These are phyloP conservation scores for Aspergillus transmontanensis DNA, from an alignment of 2,329 filamentous ascomycete genomes.

Conservation along the genomic window DNA sequence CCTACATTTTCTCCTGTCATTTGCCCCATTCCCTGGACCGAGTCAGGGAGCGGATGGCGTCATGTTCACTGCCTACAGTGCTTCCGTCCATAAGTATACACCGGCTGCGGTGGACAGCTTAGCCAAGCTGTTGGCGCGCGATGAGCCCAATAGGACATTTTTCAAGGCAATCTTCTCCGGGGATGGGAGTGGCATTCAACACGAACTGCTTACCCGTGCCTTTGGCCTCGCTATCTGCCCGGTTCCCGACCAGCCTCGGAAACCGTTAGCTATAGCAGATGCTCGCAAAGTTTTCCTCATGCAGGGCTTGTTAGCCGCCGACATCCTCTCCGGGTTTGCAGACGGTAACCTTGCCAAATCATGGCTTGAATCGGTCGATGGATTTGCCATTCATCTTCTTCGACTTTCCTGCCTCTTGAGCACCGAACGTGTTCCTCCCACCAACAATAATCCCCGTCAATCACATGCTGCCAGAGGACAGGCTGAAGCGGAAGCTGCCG, in stretches of 20 bases:
- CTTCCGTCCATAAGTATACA: conserved; percentile 80
- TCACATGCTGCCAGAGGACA: conserved; percentile 35
- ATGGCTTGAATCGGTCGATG: conserved; percentile 83
- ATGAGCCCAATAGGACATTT: conserved; percentile 86
- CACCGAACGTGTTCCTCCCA: conserved; percentile 56
- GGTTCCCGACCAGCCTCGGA: conserved; percentile 70
- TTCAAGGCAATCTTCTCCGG: conserved; percentile 80
- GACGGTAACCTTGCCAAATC: conserved; percentile 72
- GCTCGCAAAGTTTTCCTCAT: conserved; percentile 85
- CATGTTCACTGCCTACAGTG: conserved; percentile 80
- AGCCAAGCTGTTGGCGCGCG: conserved; percentile 86
- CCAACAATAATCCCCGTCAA: conserved; percentile 36
- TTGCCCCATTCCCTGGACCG: conserved; percentile 78
- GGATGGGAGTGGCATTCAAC: conserved; percentile 66
- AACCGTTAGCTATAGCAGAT: conserved; percentile 70
- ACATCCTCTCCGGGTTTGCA: conserved; percentile 79
- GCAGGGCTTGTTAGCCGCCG: conserved; percentile 87
- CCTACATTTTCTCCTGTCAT: conserved; percentile 85
- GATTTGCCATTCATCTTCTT: conserved; percentile 79
- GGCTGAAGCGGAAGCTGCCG: conserved; percentile 45
- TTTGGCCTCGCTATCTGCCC: conserved; percentile 87
- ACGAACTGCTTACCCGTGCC: conserved; percentile 80
- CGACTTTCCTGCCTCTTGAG: conserved; percentile 74
- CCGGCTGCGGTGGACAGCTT: conserved; percentile 87
- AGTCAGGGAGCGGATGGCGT: conserved; percentile 59